Percentiles rank a stretch among this genome's conserved stretches.
phyloP scores from a whole-genome alignment of 805 yeast genomes.

The Yarrowia sp. region DNA sequence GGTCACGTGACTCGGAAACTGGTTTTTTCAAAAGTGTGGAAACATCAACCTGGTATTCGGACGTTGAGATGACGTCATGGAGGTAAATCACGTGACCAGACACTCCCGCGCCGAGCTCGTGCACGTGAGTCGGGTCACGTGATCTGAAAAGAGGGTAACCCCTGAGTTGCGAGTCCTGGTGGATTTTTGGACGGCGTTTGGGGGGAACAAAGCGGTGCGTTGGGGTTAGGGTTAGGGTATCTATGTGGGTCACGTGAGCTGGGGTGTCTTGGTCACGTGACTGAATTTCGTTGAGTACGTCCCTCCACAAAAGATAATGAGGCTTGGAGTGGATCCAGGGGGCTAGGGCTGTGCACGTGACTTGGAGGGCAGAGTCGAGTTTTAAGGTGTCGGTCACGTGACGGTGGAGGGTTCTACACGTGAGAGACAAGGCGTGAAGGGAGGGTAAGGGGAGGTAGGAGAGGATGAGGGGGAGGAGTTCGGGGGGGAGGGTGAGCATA shows the following conservation, averaged over 20 bases:
- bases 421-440: neutral
- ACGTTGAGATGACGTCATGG: neutral
- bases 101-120: neutral
- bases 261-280: too few relatives aligned
- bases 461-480: neutral
- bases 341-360: neutral
- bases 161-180: neutral
- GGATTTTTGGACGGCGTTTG: constrained; percentile 14
- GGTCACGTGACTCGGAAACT: neutral
- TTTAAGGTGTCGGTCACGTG: neutral
- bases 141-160: neutral
- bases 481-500: neutral
- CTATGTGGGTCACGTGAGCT: neutral
- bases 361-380: neutral
- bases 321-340: constrained; percentile 12
- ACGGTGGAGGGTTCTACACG: neutral
- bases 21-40: neutral
- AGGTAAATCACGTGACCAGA: neutral
- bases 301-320: neutral
- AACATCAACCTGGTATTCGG: neutral
- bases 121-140: neutral
- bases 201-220: neutral
- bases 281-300: neutral
- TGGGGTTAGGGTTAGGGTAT: neutral
- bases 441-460: neutral